Evolutionary conservation across 2,329 filamentous ascomycete genomes (phyloP).

Genomic region (Drechslerella coelobrocha): DNA sequence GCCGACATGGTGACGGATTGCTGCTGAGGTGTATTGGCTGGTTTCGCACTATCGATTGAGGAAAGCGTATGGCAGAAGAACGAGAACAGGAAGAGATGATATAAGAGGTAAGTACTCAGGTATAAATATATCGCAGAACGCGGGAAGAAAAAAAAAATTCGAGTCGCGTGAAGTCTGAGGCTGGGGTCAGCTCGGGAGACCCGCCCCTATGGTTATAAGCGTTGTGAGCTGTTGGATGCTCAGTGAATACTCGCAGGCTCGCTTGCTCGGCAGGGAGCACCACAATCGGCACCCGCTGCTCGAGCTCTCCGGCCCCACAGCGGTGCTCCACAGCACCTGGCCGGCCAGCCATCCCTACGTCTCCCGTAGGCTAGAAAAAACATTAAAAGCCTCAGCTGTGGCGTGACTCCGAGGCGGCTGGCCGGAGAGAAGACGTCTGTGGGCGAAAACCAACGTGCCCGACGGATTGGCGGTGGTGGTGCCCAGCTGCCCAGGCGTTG

Average conservation of each 20-base stretch:
- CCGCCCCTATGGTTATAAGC: no score
- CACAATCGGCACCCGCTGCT: slow-evolving; percentile 5
- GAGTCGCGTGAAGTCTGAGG: slow-evolving; percentile 2
- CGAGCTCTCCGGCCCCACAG: no score
- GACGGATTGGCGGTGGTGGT: background rate
- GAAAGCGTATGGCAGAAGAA: no score
- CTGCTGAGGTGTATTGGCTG: background rate
- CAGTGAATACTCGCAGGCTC: background rate
- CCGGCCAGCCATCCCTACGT: no score
- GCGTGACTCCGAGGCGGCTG: background rate
- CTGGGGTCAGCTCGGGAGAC: no score
- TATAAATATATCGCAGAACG: no score
- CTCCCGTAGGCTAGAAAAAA: background rate
- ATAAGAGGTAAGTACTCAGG: no score
- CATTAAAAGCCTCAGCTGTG: background rate
- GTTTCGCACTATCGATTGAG: slow-evolving; percentile 1
- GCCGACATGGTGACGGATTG: slow-evolving; percentile 24
- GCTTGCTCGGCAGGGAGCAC: slow-evolving; percentile 25
- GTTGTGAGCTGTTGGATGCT: background rate
- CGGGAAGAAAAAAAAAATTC: no score
- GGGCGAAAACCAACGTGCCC: background rate
- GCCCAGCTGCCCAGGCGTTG: no score
- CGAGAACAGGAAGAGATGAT: no score
- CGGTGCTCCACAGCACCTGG: no score
- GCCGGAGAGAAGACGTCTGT: no score